phyloP scores from a whole-genome alignment of 2,329 filamentous ascomycete genomes.

The Colletotrichum salicis region DNA sequence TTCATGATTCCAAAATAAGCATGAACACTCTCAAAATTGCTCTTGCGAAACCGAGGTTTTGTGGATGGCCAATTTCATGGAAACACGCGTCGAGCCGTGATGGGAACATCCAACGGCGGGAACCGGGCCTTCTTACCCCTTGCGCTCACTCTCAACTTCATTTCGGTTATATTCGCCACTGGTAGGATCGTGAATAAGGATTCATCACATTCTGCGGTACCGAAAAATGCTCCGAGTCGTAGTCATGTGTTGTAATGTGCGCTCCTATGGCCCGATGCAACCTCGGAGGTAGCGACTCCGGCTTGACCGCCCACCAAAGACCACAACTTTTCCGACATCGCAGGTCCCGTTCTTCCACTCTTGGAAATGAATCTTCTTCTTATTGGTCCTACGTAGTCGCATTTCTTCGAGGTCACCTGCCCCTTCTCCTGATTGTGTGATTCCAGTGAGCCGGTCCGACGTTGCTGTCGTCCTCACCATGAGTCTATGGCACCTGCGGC shows the following conservation, averaged over 20 bases:
- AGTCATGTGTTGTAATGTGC: constrained; percentile 20
- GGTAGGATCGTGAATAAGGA: constrained; percentile 16
- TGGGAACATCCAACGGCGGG: background rate
- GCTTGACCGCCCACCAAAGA: background rate
- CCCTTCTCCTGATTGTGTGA: background rate
- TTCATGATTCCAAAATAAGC: background rate
- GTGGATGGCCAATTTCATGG: background rate
- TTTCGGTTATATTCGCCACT: background rate
- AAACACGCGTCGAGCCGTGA: background rate
- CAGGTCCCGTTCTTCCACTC: background rate
- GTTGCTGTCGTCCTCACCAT: background rate
- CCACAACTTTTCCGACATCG: background rate
- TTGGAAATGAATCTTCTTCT: background rate
- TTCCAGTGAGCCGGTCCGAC: constrained; percentile 26
- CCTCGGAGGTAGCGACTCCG: constrained; percentile 30
- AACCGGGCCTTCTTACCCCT: background rate
- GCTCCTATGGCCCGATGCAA: constrained; percentile 28
- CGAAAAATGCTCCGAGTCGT: constrained; percentile 3
- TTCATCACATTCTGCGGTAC: background rate
- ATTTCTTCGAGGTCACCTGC: constrained; percentile 6
- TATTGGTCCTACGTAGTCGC: background rate
- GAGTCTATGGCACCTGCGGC: constrained; percentile 12
- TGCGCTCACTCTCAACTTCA: background rate
- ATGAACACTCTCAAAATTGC: fast-evolving
- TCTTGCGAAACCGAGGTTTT: background rate